phyloP scores from a whole-genome alignment of 306 rosid species.

The Vigna angularis region DNA sequence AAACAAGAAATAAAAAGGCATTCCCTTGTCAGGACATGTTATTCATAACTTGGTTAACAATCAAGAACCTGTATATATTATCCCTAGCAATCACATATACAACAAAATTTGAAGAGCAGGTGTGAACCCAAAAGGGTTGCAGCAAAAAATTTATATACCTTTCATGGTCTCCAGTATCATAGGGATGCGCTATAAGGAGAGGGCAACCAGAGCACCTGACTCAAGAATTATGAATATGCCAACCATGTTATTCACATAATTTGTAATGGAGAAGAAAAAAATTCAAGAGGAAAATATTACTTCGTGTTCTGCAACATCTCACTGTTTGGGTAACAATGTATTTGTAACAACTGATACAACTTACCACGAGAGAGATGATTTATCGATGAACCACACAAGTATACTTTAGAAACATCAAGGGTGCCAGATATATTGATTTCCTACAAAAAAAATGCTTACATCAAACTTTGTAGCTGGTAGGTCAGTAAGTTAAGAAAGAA shows the following conservation, averaged over 20 bases:
- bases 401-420: constrained; percentile 50
- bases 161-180: constrained; percentile 58
- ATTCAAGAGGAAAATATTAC: constrained; percentile 7
- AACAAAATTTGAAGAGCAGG: not conserved
- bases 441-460: constrained; percentile 40
- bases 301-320: constrained; percentile 22
- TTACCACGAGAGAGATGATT: constrained; percentile 50
- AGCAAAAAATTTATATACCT: constrained; percentile 50
- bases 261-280: constrained; percentile 30
- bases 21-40: not conserved
- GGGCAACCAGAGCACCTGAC: constrained; percentile 59
- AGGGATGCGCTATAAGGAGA: constrained; percentile 42
- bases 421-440: constrained; percentile 49
- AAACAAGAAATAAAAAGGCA: constrained; percentile 16
- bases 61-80: constrained; percentile 21
- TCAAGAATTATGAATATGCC: constrained; percentile 43
- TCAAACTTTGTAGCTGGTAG: constrained; percentile 29
- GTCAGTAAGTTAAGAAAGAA: constrained; percentile 2
- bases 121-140: not conserved
- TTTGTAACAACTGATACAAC: constrained; percentile 33
- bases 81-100: constrained; percentile 2
- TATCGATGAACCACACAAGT: constrained; percentile 51
- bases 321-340: constrained; percentile 6
- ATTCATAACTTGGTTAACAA: constrained; percentile 23
- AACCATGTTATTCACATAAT: constrained; percentile 49